Conservation (phyloP, 768 basidiomycete species). For the Pulveroboletus sp. region DNA sequence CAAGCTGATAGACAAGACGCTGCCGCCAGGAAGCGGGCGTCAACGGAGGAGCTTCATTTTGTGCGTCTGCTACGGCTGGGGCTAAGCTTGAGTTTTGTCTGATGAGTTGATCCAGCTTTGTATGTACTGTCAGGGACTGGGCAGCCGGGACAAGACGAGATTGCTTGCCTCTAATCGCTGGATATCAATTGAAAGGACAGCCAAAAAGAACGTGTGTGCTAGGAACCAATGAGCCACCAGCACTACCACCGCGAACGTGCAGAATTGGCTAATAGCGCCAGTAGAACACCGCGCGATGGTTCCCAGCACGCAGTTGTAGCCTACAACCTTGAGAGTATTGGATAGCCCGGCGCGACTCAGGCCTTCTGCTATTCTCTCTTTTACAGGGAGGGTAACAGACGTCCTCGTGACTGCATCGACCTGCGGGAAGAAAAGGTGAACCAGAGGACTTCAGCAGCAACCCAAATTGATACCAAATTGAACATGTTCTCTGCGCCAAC, state of each 20-base stretch:
- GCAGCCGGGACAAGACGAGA: not conserved
- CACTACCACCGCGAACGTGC: slow-evolving; percentile 90
- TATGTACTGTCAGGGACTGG: slow-evolving; percentile 11
- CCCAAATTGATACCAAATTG: slow-evolving; percentile 62
- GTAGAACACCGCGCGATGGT: slow-evolving; percentile 70
- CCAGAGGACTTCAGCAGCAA: slow-evolving; percentile 10
- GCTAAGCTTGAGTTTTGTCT: slow-evolving; percentile 63
- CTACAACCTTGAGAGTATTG: slow-evolving; percentile 88
- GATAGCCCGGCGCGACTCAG: slow-evolving; percentile 87
- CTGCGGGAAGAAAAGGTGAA: slow-evolving; percentile 39
- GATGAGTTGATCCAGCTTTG: slow-evolving; percentile 80
- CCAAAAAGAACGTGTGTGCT: slow-evolving; percentile 93
- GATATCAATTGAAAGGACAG: slow-evolving; percentile 93
- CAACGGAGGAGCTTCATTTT: slow-evolving; percentile 22
- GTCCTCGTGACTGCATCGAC: slow-evolving; percentile 85
- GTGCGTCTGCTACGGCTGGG: slow-evolving; percentile 36
- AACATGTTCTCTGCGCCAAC: slow-evolving; percentile 99
- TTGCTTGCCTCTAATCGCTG: slow-evolving; percentile 77
- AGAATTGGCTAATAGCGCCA: slow-evolving; percentile 89
- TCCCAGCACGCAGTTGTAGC: slow-evolving; percentile 80
- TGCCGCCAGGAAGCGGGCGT: slow-evolving; percentile 33
- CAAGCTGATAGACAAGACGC: slow-evolving; percentile 17
- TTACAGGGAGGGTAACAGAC: slow-evolving; percentile 82
- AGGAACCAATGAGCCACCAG: slow-evolving; percentile 97
- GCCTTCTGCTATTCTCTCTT: slow-evolving; percentile 88